Base-by-base conservation (phyloP, 1,284 basidiomycete genomes). In the Moesziomyces sp. region DNA sequence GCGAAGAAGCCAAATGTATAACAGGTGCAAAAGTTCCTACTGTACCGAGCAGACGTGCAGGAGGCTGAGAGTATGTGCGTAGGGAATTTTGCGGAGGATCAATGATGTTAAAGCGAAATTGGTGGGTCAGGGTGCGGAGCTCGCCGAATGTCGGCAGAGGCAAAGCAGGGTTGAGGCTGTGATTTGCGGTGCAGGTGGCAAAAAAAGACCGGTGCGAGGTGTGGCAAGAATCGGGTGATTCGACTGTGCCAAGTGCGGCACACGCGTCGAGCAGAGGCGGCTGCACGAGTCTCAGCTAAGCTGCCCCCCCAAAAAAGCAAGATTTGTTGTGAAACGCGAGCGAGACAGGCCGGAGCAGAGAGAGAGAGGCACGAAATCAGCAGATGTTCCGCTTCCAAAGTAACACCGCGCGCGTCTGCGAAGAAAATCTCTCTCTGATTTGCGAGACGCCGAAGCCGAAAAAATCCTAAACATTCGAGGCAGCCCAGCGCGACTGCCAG, bases 161-260 rank as follows among this genome's bases (percentile, higher is more conserved):
- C 9, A 30, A 8, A 30, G 24, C 5, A 30, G 30, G 30, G 30
- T 30, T 30, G 35, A 16, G 35, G 35, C 35, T 38, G 35, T 38
- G 35, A 38, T 38, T 38, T 38, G 35, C 35, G 14, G 35, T 38
- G 35, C 35, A 30, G 35, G 35, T 38, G 35, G 35, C 35, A 38
- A 38, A 38, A 14, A 18, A 3, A 30, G 21, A 30, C 5, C 30
- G 30, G 30, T 30, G 30, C 11, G 30, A 30, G 30, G 30, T 4
- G 28, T 52, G 46, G 46, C 42, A 43, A 55, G 46, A 61, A 51
- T 55, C 59, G 59, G 59, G 52, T 61, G 59, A 61, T 61, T 61
- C 55, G 46, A 23, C 42, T 19, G 21, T 44, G 40, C 14, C 3
- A 11, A 44, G 24, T 11, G 40, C 43, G 42, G 51, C 42, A 26